Evolutionary conservation across 371 early-diverging fungal species (phyloP), one percentile per base, ranked within the genome.

Genomic region (Haplosporangium sp.): DNA sequence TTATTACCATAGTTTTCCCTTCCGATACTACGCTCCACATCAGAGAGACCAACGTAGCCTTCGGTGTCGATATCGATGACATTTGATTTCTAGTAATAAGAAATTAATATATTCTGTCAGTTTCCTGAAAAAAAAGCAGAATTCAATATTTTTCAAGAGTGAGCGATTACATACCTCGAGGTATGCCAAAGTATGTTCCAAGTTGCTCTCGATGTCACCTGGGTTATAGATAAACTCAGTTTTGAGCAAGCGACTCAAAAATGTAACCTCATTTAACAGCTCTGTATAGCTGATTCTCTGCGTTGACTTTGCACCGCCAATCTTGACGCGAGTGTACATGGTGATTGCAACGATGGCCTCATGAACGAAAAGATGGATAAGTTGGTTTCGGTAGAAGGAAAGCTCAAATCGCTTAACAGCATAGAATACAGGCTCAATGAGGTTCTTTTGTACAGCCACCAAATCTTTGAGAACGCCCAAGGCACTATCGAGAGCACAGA

Each of bases 381-480:
- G 78, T 69, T 95, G 94, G 69, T 96, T 96, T 55, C 96, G 87
- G 77, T 94, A 96, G 74, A 93, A 94, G 52, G 92, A 91, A 1
- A 96, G 84, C 77, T 95, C 96, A 75, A 95, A 96, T n/a, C 95
- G 89, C 71, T 94, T 93, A 50, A 91, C 86, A 2, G 93, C 93
- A 76, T 94, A 95, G 77, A 93, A 96, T n/a, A 95, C 94, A 9
- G 94, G 93, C 67, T 96, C 96, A 15, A 96, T 75, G 17, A 96
- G 84, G 42, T 94, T 95, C 63, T 86, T 90, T 61, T 93, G 88
- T 61, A 89, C 87, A 6, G 94, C 95, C 70, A 95, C 91, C 34
- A 95, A 77, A 45, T 94, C 95, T 61, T 91, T 89, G 65, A 95
- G 88, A 5, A 93, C 92, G n/a, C 82, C 83, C 40, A 92, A 74